Evolutionary conservation across 495 filamentous ascomycete genomes (phyloP), one percentile per base, ranked within the genome.

Genomic region (Daldinia decipiens): DNA sequence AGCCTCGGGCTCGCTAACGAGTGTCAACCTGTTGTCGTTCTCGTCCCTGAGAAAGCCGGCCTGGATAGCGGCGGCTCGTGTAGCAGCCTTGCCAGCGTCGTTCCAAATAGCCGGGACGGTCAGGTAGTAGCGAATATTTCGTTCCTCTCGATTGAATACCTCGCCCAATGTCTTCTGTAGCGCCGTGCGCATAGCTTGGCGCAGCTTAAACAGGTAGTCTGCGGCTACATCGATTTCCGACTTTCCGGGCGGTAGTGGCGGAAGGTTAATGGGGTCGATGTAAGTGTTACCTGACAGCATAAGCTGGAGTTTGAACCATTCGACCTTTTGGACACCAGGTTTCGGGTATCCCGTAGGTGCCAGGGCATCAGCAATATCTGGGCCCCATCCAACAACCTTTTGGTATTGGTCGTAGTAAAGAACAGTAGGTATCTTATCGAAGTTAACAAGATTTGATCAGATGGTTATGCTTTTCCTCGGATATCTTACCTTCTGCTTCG

Each of bases 211-310:
- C 13, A 92, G 86, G 77, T 92, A 92, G 79, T 92, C 90, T 65
- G 90, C 89, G 15, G 90, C 90, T 36, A 92, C 90, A 77, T 92
- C 90, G 77, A 92, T 90, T 76, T 91, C 89, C 13, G 89, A 91
- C 82, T 91, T 92, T 80, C 90, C 90, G 17, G 90, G 90, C 17
- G 90, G 90, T 54, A 92, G 87, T 36, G 90, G 90, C 13, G 90
- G 90, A 61, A 92, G 83, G 83, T 92, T 92, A 79, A 92, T 92
- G 57, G 90, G 90, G 71, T 92, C 90, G 72, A 92, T 92, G 76
- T 92, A 92, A 5, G 90, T 92, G 82, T 92, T 92, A 63, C 90
- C 90, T 21, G 89, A 91, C 59, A 92, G 80, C 90, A 92, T 92
- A 50, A 92, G 83, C 81, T 92, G 90, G 24, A 91, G 84, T 81